These are phyloP conservation scores for Botryosphaeria dothidea DNA, from an alignment of 2,329 filamentous ascomycete genomes.

Conservation along the genomic window DNA sequence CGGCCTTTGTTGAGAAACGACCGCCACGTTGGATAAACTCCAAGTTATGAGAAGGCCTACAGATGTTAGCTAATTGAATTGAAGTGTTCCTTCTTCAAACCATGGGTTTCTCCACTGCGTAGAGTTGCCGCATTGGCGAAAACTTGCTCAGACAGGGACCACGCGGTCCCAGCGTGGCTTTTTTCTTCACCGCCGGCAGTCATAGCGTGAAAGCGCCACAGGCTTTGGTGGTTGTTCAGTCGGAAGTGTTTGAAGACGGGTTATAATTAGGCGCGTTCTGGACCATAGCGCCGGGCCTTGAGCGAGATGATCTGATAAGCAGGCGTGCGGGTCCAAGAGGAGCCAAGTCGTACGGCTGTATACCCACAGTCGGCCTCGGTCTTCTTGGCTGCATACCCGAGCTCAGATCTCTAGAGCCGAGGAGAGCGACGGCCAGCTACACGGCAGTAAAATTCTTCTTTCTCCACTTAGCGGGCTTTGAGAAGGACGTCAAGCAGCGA, in stretches of 20 bases:
- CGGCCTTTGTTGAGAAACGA: conserved; percentile 48
- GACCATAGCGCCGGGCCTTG: background rate
- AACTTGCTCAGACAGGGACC: background rate
- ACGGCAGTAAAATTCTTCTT: too few relatives aligned
- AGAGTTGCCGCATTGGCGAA: background rate
- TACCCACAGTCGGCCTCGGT: too few relatives aligned
- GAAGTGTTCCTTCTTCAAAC: background rate
- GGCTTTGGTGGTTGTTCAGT: background rate
- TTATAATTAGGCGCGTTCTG: background rate
- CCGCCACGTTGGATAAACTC: conserved; percentile 44
- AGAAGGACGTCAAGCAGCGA: too few relatives aligned
- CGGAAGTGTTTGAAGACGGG: background rate
- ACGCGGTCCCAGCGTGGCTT: background rate
- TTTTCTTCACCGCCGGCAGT: background rate
- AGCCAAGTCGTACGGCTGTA: too few relatives aligned
- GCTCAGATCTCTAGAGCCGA: background rate
- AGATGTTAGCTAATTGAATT: background rate
- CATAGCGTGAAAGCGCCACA: background rate
- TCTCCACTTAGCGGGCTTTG: too few relatives aligned
- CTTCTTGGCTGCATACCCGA: background rate
- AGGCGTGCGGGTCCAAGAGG: too few relatives aligned
- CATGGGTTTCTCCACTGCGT: background rate
- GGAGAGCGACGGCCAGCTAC: background rate
- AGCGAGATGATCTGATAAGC: background rate
- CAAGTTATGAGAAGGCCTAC: conserved; percentile 35